phyloP scores from a whole-genome alignment of 1,284 basidiomycete species.

The Ceratobasidium sp. region DNA sequence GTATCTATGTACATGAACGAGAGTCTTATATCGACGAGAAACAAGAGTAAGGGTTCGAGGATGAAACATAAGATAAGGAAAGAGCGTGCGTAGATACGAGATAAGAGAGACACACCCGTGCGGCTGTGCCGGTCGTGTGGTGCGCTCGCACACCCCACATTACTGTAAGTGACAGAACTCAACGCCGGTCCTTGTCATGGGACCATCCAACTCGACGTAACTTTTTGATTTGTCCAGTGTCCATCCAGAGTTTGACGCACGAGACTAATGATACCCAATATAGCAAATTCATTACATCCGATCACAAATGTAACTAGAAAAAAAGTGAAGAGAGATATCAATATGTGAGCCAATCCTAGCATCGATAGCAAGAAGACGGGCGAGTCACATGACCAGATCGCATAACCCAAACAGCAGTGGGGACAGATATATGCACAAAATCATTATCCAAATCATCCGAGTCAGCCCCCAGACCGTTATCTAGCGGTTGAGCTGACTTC shows the following conservation, averaged over 20 bases:
- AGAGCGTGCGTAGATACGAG: too few species aligned
- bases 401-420: background rate
- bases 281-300: background rate
- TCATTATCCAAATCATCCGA: background rate
- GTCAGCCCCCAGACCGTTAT: background rate
- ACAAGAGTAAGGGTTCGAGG: too few species aligned
- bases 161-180: constrained; percentile 6
- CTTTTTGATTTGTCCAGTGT: constrained; percentile 1
- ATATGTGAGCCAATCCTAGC: background rate
- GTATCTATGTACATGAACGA: too few species aligned
- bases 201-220: background rate
- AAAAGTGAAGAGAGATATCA: background rate
- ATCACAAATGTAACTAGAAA: background rate
- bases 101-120: too few species aligned
- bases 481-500: background rate
- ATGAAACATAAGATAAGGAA: too few species aligned
- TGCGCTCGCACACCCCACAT: too few species aligned
- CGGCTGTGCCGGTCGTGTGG: too few species aligned
- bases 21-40: too few species aligned
- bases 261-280: background rate
- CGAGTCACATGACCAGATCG: background rate
- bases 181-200: constrained; percentile 10
- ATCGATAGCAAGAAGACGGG: background rate
- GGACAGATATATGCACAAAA: background rate
- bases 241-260: background rate